Evolutionary conservation across 2,329 filamentous ascomycete genomes (phyloP), one percentile per base, ranked within the genome.

Genomic region (Gnomoniopsis sp.): DNA sequence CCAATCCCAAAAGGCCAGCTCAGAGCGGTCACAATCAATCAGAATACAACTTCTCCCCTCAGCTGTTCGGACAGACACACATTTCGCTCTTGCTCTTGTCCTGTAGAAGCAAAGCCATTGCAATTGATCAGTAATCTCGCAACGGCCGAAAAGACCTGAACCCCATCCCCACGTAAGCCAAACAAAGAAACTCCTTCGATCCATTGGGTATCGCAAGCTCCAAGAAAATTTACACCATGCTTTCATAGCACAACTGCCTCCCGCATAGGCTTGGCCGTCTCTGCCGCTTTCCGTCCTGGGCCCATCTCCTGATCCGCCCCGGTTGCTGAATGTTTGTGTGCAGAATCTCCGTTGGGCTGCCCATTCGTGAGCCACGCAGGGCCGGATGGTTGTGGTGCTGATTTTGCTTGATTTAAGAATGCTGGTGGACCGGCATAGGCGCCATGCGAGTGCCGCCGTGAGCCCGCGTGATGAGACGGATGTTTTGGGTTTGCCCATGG

Each of bases 401-500:
- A 30, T 49, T 58, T 59, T 23, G 53, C 36, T 6, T 56, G 60
- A 41, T 48, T 46, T 43, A 53, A 34, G 43, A 62, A 50, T 15
- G 56, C 49, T 11, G 53, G 54, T 36, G 62, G 60, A 23, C 60
- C 62, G 15, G 54, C 54, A 47, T 63, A 62, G 12, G 60, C 53
- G 17, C 59, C 53, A 15, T 62, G 49, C n/a, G 60, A 62, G 36
- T 62, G 60, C 10, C 60, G 60, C 41, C 60, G 53, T 12, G 60
- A 43, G 46, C 57, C 48, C 21, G 23, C 41, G 14, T 84, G 81
- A 69, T 91, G 87, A 11, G 86, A 82, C 7, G 88, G 87, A 69
- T 91, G 88, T 65, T 93, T 90, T 19, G 92, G 91, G 69, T 96
- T 96, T 38, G 92, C 91, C 93, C 93, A 97, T 1, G 92, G 89